phyloP scores from a whole-genome alignment of 2,329 filamentous ascomycete species.

The Waltergamsia citrina region DNA sequence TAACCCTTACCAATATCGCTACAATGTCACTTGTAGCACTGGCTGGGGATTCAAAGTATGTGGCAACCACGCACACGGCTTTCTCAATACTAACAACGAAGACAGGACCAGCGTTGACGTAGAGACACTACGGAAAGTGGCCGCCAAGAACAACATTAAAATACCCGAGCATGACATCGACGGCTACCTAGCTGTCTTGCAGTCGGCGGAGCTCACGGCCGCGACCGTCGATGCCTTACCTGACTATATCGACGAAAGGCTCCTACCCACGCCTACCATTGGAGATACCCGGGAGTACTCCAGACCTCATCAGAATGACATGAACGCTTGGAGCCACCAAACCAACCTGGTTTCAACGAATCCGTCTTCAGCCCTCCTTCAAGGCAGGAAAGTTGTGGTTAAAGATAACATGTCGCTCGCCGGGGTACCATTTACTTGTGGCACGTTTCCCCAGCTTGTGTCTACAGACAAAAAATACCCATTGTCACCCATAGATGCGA shows the following conservation, averaged over 20 bases:
- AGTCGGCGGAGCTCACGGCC: conserved; percentile 16
- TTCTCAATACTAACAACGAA: neutral
- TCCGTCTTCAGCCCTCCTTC: conserved; percentile 6
- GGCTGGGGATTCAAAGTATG: conserved; percentile 4
- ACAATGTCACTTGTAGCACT: conserved; percentile 11
- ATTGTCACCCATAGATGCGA: conserved; percentile 11
- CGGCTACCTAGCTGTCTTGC: conserved; percentile 16
- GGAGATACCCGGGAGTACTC: conserved; percentile 10
- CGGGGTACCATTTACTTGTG: conserved; percentile 14
- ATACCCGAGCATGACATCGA: conserved; percentile 13
- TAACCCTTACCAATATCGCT: too few species aligned
- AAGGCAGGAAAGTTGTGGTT: conserved; percentile 11
- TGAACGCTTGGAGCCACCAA: conserved; percentile 23
- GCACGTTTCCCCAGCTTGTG: conserved; percentile 6
- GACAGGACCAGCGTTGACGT: conserved; percentile 1
- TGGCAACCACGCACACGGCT: neutral
- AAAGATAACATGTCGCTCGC: conserved; percentile 20
- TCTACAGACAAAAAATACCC: conserved; percentile 8
- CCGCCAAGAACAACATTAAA: conserved; percentile 8
- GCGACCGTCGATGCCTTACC: conserved; percentile 11
- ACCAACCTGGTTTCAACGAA: conserved; percentile 12
- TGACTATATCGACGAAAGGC: conserved; percentile 15
- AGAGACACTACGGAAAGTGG: conserved; percentile 10
- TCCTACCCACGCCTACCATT: conserved; percentile 9
- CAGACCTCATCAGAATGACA: conserved; percentile 10